Conservation (phyloP, 1,139 yeast species). For the Saccharomyces hybrid region DNA sequence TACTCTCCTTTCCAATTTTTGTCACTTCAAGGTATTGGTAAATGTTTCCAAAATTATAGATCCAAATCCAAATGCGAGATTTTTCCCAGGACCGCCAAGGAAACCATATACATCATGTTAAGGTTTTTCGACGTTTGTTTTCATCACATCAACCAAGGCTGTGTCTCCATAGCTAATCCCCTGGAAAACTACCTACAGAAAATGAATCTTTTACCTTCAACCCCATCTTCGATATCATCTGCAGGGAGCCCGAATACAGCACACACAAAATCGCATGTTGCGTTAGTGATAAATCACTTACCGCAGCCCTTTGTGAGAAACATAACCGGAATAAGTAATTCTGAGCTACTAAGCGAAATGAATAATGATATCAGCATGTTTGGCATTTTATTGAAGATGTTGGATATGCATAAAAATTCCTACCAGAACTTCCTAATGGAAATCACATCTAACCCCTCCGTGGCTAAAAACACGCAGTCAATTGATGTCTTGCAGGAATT, state of each 20-base stretch:
- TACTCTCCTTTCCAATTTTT: constrained; percentile 24
- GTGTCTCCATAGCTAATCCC: constrained; percentile 22
- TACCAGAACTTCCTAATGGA: constrained; percentile 16
- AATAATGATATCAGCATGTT: constrained; percentile 22
- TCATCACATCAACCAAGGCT: constrained; percentile 18
- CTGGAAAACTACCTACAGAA: constrained; percentile 18
- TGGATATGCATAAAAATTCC: constrained; percentile 11
- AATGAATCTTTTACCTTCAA: constrained; percentile 10
- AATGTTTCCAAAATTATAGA: constrained; percentile 9
- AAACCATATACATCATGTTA: constrained; percentile 26
- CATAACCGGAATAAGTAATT: constrained; percentile 15
- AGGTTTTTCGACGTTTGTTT: constrained; percentile 28
- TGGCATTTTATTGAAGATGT: constrained; percentile 17
- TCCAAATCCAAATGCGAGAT: constrained; percentile 10
- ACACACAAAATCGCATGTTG: constrained; percentile 11
- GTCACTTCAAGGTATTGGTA: constrained; percentile 27
- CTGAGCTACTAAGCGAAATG: constrained; percentile 12
- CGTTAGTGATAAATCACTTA: constrained; percentile 15
- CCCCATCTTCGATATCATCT: constrained; percentile 9
- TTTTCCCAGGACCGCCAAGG: constrained; percentile 13
- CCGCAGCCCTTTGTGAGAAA: constrained; percentile 22
- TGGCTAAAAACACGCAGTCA: neutral
- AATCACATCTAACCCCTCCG: constrained; percentile 3
- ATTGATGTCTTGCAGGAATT: constrained; percentile 6
- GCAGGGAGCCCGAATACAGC: constrained; percentile 11